These are phyloP conservation scores for Vinca minor DNA, from an alignment of 257 asterid genomes.

Conservation along the genomic window DNA sequence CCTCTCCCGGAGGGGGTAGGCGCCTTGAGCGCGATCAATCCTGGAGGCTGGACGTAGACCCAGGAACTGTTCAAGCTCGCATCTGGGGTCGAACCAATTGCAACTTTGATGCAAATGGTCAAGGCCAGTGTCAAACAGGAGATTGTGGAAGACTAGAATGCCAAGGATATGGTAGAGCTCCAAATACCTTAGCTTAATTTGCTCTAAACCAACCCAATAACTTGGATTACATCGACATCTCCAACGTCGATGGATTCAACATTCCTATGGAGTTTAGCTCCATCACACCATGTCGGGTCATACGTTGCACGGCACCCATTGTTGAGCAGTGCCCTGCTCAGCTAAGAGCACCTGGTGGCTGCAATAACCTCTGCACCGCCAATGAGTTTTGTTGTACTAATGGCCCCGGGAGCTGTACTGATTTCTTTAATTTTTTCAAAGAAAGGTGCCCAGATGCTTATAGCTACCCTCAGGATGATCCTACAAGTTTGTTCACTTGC, in stretches of 20 bases:
- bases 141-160: conserved; percentile 20
- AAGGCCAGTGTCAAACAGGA: conserved; percentile 24
- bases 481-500: conserved; percentile 38
- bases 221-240: conserved; percentile 23
- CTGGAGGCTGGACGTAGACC: conserved; percentile 17
- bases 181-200: conserved; percentile 26
- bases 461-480: conserved; percentile 47
- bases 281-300: conserved; percentile 4
- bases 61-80: conserved; percentile 16
- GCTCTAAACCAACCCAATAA: conserved; percentile 22
- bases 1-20: conserved; percentile 22
- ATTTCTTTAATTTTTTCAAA: conserved; percentile 17
- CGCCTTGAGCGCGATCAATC: conserved; percentile 10
- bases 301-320: conserved; percentile 31
- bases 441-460: conserved; percentile 49
- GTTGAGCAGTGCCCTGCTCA: conserved; percentile 29
- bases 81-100: conserved; percentile 29
- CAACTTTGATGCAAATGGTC: conserved; percentile 16
- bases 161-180: conserved; percentile 18
- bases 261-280: conserved; percentile 23
- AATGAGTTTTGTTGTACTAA: conserved; percentile 39
- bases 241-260: conserved; percentile 24
- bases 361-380: conserved; percentile 37
- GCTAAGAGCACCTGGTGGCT: conserved; percentile 30
- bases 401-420: conserved; percentile 41